These are phyloP conservation scores for Afroboletus lepidellus DNA, from an alignment of 1,284 basidiomycete species.

Conservation along the genomic window DNA sequence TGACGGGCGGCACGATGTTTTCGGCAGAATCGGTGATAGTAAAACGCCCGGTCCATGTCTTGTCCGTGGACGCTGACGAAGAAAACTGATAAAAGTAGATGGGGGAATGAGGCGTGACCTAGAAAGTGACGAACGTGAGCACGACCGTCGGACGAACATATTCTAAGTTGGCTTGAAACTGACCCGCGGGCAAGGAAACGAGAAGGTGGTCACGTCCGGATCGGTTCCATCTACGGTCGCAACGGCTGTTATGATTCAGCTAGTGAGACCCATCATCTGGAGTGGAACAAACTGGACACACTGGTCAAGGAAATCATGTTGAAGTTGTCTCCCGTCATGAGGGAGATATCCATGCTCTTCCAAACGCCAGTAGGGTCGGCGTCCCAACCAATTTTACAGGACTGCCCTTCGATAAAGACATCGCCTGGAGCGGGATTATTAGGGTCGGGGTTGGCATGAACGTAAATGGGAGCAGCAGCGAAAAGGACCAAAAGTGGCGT, in stretches of 20 bases:
- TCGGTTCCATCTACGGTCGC: slow-evolving; percentile 60
- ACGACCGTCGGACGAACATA: neutral
- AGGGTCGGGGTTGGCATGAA: slow-evolving; percentile 53
- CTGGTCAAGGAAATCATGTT: slow-evolving; percentile 69
- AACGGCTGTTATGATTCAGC: slow-evolving; percentile 36
- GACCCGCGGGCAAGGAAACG: slow-evolving; percentile 69
- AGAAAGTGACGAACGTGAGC: slow-evolving; percentile 1
- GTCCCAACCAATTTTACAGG: slow-evolving; percentile 56
- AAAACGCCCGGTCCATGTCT: slow-evolving; percentile 81
- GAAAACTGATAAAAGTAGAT: slow-evolving; percentile 84
- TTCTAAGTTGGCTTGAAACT: slow-evolving; percentile 14
- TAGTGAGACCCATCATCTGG: neutral
- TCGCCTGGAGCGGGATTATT: slow-evolving; percentile 52
- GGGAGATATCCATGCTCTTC: slow-evolving; percentile 67
- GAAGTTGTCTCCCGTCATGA: slow-evolving; percentile 78
- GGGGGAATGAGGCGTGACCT: slow-evolving; percentile 67
- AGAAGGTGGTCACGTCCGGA: slow-evolving; percentile 41
- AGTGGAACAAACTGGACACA: slow-evolving; percentile 35
- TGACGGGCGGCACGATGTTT: slow-evolving; percentile 47
- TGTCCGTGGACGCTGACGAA: slow-evolving; percentile 39
- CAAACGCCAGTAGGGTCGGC: slow-evolving; percentile 56
- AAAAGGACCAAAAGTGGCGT: slow-evolving; percentile 40
- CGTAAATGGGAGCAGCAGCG: slow-evolving; percentile 39
- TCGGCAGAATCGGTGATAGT: slow-evolving; percentile 63
- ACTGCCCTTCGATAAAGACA: slow-evolving; percentile 53